Percentiles rank a stretch among this genome's conserved stretches.
Evolutionary conservation across 306 rosid species (phyloP).

Genomic region (Dalbergia cultrata): DNA sequence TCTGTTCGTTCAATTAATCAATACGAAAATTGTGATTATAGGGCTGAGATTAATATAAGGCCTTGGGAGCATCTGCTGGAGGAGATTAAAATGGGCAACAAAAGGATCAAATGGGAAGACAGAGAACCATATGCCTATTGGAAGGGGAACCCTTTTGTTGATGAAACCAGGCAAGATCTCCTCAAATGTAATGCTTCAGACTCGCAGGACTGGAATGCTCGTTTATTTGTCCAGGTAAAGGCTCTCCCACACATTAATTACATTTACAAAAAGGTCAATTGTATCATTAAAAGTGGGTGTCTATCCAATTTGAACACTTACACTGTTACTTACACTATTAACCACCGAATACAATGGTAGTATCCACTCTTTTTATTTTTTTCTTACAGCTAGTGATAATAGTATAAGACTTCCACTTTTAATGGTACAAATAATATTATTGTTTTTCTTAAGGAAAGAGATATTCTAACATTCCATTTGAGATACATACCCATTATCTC

Average conservation of each 20-base stretch:
- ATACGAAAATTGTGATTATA: constrained; percentile 7
- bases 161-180: constrained; percentile 63
- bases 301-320: too few species aligned
- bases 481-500: too few species aligned
- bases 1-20: constrained; percentile 10
- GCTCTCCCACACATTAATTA: not conserved
- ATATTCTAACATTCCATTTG: too few species aligned
- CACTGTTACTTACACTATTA: too few species aligned
- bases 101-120: constrained; percentile 61
- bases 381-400: too few species aligned
- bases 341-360: too few species aligned
- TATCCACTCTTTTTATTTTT: too few species aligned
- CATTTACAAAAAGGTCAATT: too few species aligned
- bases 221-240: constrained; percentile 62
- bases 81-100: constrained; percentile 68
- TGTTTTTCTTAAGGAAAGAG: too few species aligned
- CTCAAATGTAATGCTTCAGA: constrained; percentile 71
- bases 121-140: constrained; percentile 82
- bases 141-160: constrained; percentile 83
- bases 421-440: too few species aligned
- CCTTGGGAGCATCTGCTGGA: constrained; percentile 71
- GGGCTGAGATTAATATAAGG: constrained; percentile 84
- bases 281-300: too few species aligned
- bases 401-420: too few species aligned
- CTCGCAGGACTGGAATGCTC: constrained; percentile 66